Evolutionary conservation across 768 basidiomycete species (phyloP).

Genomic region (Auricularia sp.): DNA sequence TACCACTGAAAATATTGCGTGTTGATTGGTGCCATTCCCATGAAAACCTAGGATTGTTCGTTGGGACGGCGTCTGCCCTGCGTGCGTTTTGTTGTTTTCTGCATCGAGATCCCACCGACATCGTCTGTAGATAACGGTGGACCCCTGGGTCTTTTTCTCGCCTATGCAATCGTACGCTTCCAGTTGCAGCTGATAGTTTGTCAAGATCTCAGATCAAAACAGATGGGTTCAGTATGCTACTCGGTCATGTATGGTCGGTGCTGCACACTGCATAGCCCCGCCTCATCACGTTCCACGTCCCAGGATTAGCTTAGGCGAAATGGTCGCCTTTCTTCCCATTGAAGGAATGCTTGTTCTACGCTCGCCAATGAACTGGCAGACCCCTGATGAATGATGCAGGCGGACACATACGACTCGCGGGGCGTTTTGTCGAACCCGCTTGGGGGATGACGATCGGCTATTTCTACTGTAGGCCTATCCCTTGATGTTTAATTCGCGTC

Average conservation of each 20-base stretch:
- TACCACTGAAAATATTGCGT: no score
- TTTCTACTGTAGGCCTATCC: conserved; percentile 20
- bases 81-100: background rate
- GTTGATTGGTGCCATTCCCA: conserved; percentile 20
- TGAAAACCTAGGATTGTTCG: conserved; percentile 35
- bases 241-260: conserved; percentile 42
- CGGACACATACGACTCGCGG: conserved; percentile 71
- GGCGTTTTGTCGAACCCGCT: conserved; percentile 72
- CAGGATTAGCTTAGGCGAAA: conserved; percentile 41
- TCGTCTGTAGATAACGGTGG: conserved; percentile 36
- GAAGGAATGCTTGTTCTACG: conserved; percentile 10
- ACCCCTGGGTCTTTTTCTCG: conserved; percentile 66
- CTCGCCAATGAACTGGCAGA: background rate
- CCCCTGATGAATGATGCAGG: conserved; percentile 29
- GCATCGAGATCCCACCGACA: background rate
- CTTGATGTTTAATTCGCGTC: background rate
- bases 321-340: conserved; percentile 70
- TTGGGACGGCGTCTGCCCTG: background rate
- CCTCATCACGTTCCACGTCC: conserved; percentile 38
- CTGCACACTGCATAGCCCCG: background rate
- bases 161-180: conserved; percentile 36
- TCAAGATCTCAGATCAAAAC: background rate
- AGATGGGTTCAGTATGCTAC: conserved; percentile 61
- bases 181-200: background rate
- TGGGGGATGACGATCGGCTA: conserved; percentile 40